phyloP scores from a whole-genome alignment of 164 flowering plant species.

The Euptelea pleiosperma region DNA sequence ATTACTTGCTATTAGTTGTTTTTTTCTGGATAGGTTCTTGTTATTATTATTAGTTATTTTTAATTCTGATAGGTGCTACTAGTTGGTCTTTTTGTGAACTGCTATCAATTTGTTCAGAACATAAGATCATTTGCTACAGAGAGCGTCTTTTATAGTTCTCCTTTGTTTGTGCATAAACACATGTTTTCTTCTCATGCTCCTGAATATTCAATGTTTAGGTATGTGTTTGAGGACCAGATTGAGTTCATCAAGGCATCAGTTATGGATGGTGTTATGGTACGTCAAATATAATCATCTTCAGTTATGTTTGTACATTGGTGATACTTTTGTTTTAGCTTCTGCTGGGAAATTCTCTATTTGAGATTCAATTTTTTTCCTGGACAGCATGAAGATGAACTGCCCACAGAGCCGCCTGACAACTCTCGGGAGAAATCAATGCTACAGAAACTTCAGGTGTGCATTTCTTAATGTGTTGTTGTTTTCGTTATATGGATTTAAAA shows the following conservation, averaged over 20 bases:
- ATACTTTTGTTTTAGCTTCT: neutral
- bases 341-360: neutral
- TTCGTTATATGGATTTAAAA: neutral
- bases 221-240: constrained; percentile 95
- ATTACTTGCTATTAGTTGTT: neutral
- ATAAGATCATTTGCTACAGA: neutral
- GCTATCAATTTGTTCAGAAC: neutral
- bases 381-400: constrained; percentile 57
- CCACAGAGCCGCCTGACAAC: constrained; percentile 33
- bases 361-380: constrained; percentile 3
- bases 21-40: too few species aligned
- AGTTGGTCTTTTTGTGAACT: neutral
- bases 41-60: too few species aligned
- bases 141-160: neutral
- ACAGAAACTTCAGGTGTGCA: constrained; percentile 77
- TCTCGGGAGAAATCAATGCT: constrained; percentile 49
- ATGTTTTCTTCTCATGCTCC: neutral
- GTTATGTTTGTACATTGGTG: neutral
- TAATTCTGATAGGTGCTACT: neutral
- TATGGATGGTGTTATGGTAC: constrained; percentile 75
- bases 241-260: constrained; percentile 83
- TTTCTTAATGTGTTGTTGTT: neutral
- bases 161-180: neutral
- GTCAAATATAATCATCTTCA: constrained; percentile 7
- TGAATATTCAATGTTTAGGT: constrained; percentile 34